Base-by-base conservation (phyloP, 2,329 filamentous ascomycete species). In the Cryphonectria parasitica region DNA sequence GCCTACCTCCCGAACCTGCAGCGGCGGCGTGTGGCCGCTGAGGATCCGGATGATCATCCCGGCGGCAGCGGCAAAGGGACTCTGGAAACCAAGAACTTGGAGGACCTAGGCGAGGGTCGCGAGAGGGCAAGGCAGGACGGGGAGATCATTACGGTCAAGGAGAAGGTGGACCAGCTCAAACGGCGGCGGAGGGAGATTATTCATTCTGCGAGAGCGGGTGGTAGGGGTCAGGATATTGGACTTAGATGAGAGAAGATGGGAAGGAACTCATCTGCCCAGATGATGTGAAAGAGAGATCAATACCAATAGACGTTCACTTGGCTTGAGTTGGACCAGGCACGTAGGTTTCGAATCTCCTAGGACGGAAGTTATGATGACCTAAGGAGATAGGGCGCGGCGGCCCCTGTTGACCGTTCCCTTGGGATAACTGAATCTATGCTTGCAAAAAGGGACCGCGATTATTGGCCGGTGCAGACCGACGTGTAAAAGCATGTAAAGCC, bases 1-100 rank as follows among this genome's bases (percentile, higher is more conserved):
- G 84, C 83, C 1, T 87, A 86, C 70, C 77, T 87, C 31, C 85
- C 85, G 3, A 81, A 87, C 66, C 75, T 83, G 0, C 84, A 87
- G 76, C 79, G 83, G 1, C 79, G 78, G 72, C 58, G 58, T 2
- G 77, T 80, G 3, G 58, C 10, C 54, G 25, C 54, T 22, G 45
- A n/a, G 28, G 54, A 31, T 15, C 54, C 25, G 15, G 7, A 58
- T 28, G 25, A 22, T 15, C 5, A 52, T 22, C 45, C 25, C 31
- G 10, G 28, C 49, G 74, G 75, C 3, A 70, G 71, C 54, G 80
- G 78, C 11, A 78, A 78, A 74, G 77, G 75, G 28, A 77, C 78
- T 49, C 77, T 84, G 41, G 83, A 84, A 75, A 82, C 82, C 2
- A 85, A 84, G 75, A 83, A 79, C 56, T 80, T 87, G 2, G 85